Conservation (phyloP, 2,329 filamentous ascomycete genomes). For the Xylariaceae sp. region DNA sequence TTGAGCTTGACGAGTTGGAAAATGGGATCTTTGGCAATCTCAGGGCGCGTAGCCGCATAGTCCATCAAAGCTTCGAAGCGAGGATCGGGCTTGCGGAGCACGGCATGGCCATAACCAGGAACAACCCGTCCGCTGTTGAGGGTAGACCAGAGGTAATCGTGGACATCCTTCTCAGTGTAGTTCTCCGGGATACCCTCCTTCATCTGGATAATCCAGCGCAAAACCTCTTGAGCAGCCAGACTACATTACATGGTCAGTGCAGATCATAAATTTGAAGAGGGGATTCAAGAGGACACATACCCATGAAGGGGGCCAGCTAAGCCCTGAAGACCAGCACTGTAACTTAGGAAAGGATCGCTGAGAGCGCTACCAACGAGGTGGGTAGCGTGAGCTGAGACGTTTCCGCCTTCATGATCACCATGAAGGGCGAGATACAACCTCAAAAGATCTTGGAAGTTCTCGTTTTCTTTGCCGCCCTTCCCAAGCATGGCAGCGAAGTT, state of each 20-base stretch:
- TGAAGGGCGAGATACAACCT: slow-evolving; percentile 94
- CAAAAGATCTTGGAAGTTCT: slow-evolving; percentile 94
- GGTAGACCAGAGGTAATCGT: slow-evolving; percentile 89
- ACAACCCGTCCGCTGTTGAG: slow-evolving; percentile 94
- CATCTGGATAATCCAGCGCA: slow-evolving; percentile 97
- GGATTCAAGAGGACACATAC: slow-evolving; percentile 47
- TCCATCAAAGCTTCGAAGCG: slow-evolving; percentile 97
- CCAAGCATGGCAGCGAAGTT: slow-evolving; percentile 98
- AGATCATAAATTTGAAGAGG: neutral
- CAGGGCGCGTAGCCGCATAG: slow-evolving; percentile 83
- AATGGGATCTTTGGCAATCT: slow-evolving; percentile 85
- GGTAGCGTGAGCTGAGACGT: slow-evolving; percentile 94
- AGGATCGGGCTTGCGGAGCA: slow-evolving; percentile 95
- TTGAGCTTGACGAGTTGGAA: slow-evolving; percentile 96
- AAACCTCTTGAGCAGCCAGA: slow-evolving; percentile 93
- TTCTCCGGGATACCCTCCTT: slow-evolving; percentile 80
- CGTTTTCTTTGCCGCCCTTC: slow-evolving; percentile 85
- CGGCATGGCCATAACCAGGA: slow-evolving; percentile 93
- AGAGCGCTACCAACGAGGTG: slow-evolving; percentile 95
- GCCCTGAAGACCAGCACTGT: slow-evolving; percentile 93
- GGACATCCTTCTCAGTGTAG: slow-evolving; percentile 83
- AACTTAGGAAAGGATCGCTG: slow-evolving; percentile 93
- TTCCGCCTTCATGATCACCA: slow-evolving; percentile 97
- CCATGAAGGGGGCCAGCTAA: slow-evolving; percentile 92
- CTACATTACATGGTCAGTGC: slow-evolving; percentile 47